These are phyloP conservation scores for Pleurotus giganteus DNA, from an alignment of 768 basidiomycete species.

Conservation along the genomic window DNA sequence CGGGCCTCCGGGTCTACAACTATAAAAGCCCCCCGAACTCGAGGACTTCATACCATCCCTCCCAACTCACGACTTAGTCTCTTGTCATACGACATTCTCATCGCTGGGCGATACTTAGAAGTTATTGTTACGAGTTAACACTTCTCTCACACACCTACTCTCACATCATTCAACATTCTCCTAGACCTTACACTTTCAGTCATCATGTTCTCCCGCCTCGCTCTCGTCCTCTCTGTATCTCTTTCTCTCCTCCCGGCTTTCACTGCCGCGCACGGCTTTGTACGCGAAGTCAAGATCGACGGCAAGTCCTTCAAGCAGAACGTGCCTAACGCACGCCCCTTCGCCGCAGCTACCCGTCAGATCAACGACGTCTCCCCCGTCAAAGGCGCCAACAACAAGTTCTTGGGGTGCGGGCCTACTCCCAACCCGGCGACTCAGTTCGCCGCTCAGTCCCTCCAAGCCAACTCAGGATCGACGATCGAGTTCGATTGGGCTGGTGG, in stretches of 20 bases:
- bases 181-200: not conserved
- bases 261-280: slow-evolving; percentile 40
- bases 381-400: slow-evolving; percentile 54
- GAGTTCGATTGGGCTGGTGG: slow-evolving; percentile 55
- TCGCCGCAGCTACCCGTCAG: slow-evolving; percentile 31
- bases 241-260: not conserved
- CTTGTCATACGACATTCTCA: not conserved
- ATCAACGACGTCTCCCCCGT: slow-evolving; percentile 36
- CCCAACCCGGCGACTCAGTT: slow-evolving; percentile 29
- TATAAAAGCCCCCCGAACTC: not conserved
- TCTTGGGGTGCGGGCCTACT: slow-evolving; percentile 58
- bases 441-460: slow-evolving; percentile 50
- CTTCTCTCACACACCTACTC: not conserved
- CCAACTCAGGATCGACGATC: slow-evolving; percentile 59
- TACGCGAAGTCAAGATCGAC: slow-evolving; percentile 36
- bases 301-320: slow-evolving; percentile 38
- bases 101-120: slow-evolving; percentile 8
- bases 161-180: not conserved
- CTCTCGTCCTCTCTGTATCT: not conserved
- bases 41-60: not conserved
- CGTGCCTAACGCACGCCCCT: slow-evolving; percentile 19
- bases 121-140: not conserved
- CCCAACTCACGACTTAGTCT: not conserved
- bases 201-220: not conserved
- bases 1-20: not conserved